A percentile compares a stretch with the other conserved stretches of the same genome.
phyloP scores from a whole-genome alignment of 179 eudicot species.

The Pouteria campechiana region DNA sequence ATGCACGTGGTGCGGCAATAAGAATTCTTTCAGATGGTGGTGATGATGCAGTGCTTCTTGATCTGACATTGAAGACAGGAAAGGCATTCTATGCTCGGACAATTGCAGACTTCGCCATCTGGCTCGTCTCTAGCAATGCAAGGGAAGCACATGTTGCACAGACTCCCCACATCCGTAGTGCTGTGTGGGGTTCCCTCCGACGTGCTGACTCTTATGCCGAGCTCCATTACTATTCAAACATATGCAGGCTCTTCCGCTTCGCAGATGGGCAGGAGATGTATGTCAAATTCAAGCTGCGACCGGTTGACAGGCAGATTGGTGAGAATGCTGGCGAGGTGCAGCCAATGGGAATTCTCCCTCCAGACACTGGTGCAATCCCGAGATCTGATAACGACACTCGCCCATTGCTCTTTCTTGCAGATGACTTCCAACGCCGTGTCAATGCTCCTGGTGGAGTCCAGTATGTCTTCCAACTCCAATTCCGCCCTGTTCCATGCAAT shows the following conservation, averaged over 20 bases:
- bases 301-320: slow-evolving; percentile 14
- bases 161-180: slow-evolving; percentile 29
- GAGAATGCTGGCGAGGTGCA: slow-evolving; percentile 31
- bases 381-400: slow-evolving; percentile 23
- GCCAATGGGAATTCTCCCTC: slow-evolving; percentile 34
- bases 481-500: slow-evolving; percentile 16
- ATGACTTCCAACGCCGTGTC: slow-evolving; percentile 28
- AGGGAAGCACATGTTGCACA: slow-evolving; percentile 34
- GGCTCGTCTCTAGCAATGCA: slow-evolving; percentile 40
- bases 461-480: slow-evolving; percentile 27
- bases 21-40: slow-evolving; percentile 20
- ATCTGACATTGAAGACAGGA: slow-evolving; percentile 33
- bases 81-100: slow-evolving; percentile 37
- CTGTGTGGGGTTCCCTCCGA: slow-evolving; percentile 34
- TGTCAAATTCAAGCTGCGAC: slow-evolving; percentile 33
- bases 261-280: slow-evolving; percentile 35
- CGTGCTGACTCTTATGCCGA: slow-evolving; percentile 21
- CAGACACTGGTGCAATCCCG: slow-evolving; percentile 42
- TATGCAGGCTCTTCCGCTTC: slow-evolving; percentile 35
- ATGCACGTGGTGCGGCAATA: slow-evolving; percentile 33
- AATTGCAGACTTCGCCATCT: slow-evolving; percentile 34
- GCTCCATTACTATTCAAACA: slow-evolving; percentile 36
- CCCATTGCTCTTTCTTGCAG: slow-evolving; percentile 31
- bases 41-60: slow-evolving; percentile 11
- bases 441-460: slow-evolving; percentile 17